Evolutionary conservation across 805 yeast species (phyloP).

Genomic region (Tetrapisispora nanseiensis): DNA sequence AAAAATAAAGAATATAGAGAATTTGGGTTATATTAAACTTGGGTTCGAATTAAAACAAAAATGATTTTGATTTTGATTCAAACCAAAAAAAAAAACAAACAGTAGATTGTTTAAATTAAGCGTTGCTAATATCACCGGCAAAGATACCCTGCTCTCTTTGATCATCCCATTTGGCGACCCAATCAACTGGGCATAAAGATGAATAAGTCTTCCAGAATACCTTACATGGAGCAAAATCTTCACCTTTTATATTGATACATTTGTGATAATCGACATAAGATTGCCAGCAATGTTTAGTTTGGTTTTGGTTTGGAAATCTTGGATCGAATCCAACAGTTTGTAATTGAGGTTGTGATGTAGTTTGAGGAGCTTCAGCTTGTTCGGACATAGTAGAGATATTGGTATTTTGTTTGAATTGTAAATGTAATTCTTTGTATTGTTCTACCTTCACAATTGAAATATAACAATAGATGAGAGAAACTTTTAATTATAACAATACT

Average conservation of each 20-base stretch:
- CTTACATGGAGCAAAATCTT: constrained; percentile 95
- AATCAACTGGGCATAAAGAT: constrained; percentile 74
- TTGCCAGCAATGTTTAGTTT: constrained; percentile 97
- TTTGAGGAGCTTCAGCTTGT: constrained; percentile 5
- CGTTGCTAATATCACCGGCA: constrained; percentile 28
- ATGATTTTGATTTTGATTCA: not conserved
- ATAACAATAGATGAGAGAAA: too few species aligned
- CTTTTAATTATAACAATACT: too few species aligned
- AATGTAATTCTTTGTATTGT: too few species aligned
- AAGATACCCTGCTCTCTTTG: constrained; percentile 61
- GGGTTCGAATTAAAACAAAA: too few species aligned
- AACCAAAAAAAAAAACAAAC: not conserved
- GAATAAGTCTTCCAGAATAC: constrained; percentile 87
- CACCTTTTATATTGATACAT: constrained; percentile 94
- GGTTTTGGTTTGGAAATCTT: constrained; percentile 95
- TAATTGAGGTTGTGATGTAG: constrained; percentile 32
- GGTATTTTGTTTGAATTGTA: too few species aligned
- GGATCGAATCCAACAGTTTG: constrained; percentile 75
- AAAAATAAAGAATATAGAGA: not conserved
- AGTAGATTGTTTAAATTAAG: not conserved
- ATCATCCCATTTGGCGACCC: constrained; percentile 84
- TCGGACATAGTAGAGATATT: constrained; percentile 8
- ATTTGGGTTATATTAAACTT: not conserved
- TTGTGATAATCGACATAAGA: constrained; percentile 96
- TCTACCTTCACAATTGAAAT: too few species aligned